Conservation (phyloP, 2,329 filamentous ascomycete species). For the Sphaerulina populicola region DNA sequence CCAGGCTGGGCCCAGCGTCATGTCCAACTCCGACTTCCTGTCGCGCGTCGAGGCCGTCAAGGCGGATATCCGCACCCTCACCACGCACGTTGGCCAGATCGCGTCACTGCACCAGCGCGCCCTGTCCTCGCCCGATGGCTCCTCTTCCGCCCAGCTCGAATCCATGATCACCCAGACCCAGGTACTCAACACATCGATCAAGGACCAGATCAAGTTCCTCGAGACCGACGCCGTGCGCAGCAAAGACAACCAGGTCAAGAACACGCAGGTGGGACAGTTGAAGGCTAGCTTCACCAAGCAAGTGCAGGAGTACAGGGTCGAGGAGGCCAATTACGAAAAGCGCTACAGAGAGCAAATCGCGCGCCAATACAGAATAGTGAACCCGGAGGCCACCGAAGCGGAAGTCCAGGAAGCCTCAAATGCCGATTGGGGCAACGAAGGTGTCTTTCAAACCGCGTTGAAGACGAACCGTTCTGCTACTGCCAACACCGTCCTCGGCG, state of each 20-base stretch:
- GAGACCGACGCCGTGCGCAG: constrained; percentile 63
- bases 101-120: constrained; percentile 63
- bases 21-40: constrained; percentile 61
- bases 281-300: constrained; percentile 65
- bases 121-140: constrained; percentile 55
- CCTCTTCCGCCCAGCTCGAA: constrained; percentile 51
- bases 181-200: constrained; percentile 64
- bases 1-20: constrained; percentile 34
- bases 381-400: constrained; percentile 62
- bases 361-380: constrained; percentile 66
- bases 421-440: constrained; percentile 66
- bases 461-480: constrained; percentile 66
- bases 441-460: constrained; percentile 76
- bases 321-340: constrained; percentile 62
- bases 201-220: constrained; percentile 68
- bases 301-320: constrained; percentile 60
- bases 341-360: constrained; percentile 70
- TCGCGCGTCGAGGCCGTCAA: constrained; percentile 58
- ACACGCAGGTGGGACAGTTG: constrained; percentile 59
- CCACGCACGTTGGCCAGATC: constrained; percentile 59
- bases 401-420: constrained; percentile 63
- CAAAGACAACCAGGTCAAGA: constrained; percentile 56
- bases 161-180: constrained; percentile 61
- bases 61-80: constrained; percentile 58
- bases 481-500: constrained; percentile 64